Evolutionary conservation across 106 monocot species (phyloP).

Genomic region (Iris macrosiphon): DNA sequence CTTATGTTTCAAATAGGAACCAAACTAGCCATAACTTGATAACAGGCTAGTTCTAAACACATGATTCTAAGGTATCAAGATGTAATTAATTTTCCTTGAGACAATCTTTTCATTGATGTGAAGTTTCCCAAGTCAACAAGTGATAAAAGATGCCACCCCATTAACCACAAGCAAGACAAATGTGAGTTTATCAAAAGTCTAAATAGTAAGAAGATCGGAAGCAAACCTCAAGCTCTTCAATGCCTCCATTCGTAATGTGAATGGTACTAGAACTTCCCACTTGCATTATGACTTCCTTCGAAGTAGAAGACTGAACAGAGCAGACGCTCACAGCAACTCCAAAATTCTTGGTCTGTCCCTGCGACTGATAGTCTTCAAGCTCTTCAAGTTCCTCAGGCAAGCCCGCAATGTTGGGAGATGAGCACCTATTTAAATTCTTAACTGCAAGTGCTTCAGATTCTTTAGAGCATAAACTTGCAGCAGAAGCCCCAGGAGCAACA

Average conservation of each 20-base stretch:
- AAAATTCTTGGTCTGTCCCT: slow-evolving; percentile 19
- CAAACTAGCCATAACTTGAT: too few species aligned
- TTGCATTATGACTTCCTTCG: neutral
- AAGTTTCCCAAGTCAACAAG: too few species aligned
- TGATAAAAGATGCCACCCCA: too few species aligned
- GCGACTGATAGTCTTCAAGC: slow-evolving; percentile 29
- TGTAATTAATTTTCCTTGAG: too few species aligned
- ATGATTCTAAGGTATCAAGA: too few species aligned
- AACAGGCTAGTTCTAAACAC: too few species aligned
- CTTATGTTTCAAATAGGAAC: too few species aligned
- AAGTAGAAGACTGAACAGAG: slow-evolving; percentile 1
- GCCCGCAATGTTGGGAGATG: slow-evolving; percentile 7
- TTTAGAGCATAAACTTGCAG: slow-evolving; percentile 17
- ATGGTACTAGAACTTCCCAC: slow-evolving; percentile 10
- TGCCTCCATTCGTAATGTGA: slow-evolving; percentile 14
- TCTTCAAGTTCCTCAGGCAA: slow-evolving; percentile 39
- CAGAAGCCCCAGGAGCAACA: neutral
- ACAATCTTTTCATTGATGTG: too few species aligned
- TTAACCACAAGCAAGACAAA: too few species aligned
- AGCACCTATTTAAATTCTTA: slow-evolving; percentile 32
- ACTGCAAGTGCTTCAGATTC: slow-evolving; percentile 40
- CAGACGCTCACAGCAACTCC: slow-evolving; percentile 3
- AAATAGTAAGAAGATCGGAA: slow-evolving; percentile 8
- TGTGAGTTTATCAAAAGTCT: too few species aligned
- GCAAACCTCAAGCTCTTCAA: slow-evolving; percentile 90